These are phyloP conservation scores for Cerrena zonata DNA, from an alignment of 1,284 basidiomycete genomes.

Conservation along the genomic window DNA sequence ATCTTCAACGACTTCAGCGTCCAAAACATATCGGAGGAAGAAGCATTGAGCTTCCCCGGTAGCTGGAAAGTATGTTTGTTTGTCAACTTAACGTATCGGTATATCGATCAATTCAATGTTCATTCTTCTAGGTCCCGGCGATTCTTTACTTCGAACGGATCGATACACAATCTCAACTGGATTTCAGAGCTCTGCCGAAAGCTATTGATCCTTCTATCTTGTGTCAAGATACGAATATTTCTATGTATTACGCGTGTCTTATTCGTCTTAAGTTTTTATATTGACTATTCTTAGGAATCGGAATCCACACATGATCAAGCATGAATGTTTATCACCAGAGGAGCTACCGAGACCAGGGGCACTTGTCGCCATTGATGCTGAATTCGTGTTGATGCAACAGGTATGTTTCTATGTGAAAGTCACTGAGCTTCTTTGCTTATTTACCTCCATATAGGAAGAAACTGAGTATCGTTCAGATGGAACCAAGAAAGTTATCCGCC, in stretches of 20 bases:
- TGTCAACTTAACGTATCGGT: slow-evolving; percentile 1
- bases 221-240: slow-evolving; percentile 81
- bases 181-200: slow-evolving; percentile 64
- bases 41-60: slow-evolving; percentile 83
- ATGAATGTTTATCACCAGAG: slow-evolving; percentile 64
- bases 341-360: slow-evolving; percentile 85
- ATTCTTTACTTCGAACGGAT: slow-evolving; percentile 82
- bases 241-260: slow-evolving; percentile 50
- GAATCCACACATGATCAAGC: slow-evolving; percentile 68
- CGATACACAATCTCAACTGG: slow-evolving; percentile 54
- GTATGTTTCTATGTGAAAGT: slow-evolving; percentile 30
- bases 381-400: slow-evolving; percentile 95
- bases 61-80: slow-evolving; percentile 76
- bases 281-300: slow-evolving; percentile 53
- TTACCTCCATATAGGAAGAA: slow-evolving; percentile 65
- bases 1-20: slow-evolving; percentile 98
- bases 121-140: slow-evolving; percentile 76
- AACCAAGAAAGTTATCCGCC: slow-evolving; percentile 86
- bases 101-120: slow-evolving; percentile 3
- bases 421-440: not conserved
- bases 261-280: not conserved
- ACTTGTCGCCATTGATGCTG: slow-evolving; percentile 91
- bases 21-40: slow-evolving; percentile 73
- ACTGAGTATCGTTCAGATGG: slow-evolving; percentile 92
- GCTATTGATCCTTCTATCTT: slow-evolving; percentile 72